phyloP scores from a whole-genome alignment of 768 basidiomycete genomes.

The Ramaria rubella region DNA sequence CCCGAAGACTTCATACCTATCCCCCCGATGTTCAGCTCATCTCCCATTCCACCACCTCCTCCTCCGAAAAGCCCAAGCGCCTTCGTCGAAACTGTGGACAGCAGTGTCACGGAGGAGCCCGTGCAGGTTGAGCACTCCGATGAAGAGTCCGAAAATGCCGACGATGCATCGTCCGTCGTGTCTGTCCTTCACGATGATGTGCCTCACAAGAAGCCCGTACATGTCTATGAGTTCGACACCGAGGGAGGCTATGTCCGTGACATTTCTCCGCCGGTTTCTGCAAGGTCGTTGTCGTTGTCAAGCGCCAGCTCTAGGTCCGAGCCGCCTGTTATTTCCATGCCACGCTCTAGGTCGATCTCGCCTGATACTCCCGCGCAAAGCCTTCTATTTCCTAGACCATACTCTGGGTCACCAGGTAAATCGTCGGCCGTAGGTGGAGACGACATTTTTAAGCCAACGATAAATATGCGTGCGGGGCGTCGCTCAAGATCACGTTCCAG shows the following conservation, averaged over 20 bases:
- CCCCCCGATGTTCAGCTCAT: constrained; percentile 17
- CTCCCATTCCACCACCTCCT: not conserved
- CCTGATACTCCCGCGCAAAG: not conserved
- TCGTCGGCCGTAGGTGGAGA: not conserved
- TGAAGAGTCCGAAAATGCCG: constrained; percentile 13
- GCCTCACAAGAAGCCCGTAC: constrained; percentile 53
- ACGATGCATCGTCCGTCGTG: constrained; percentile 34
- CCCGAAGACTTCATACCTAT: constrained; percentile 16
- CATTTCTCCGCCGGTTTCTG: too few relatives aligned
- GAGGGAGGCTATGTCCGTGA: constrained; percentile 11
- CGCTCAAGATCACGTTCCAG: constrained; percentile 1
- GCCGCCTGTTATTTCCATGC: too few relatives aligned
- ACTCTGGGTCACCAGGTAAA: not conserved
- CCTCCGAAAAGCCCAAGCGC: constrained; percentile 40
- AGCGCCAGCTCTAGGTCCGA: too few relatives aligned
- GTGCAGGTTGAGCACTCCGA: not conserved
- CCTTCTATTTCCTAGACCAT: not conserved
- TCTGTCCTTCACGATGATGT: constrained; percentile 37
- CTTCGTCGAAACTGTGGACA: constrained; percentile 53
- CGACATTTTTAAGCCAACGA: not conserved
- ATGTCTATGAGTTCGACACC: constrained; percentile 42
- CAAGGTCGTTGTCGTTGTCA: not conserved
- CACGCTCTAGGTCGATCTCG: not conserved
- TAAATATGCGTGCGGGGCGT: not conserved
- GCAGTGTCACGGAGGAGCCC: constrained; percentile 21